phyloP scores from a whole-genome alignment of 371 early-diverging fungal species.

The Cladochytrium tenue region DNA sequence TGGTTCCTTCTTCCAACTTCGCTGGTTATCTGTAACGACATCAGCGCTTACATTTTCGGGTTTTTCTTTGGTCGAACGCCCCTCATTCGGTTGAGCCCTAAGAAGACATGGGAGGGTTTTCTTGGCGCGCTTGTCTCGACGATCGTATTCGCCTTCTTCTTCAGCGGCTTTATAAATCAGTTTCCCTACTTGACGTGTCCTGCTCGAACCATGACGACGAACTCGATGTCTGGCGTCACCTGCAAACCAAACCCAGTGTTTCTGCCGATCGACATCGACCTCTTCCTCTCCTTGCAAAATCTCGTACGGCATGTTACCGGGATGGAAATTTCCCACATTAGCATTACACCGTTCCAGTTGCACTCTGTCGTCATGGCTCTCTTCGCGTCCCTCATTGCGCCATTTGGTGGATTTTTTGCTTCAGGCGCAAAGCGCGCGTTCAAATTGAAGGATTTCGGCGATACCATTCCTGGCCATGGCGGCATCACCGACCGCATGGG shows the following conservation, averaged over 20 bases:
- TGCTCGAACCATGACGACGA: conserved; percentile 65
- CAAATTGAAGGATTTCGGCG: conserved; percentile 98
- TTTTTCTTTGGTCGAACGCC: conserved; percentile 92
- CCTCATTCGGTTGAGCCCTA: conserved; percentile 92
- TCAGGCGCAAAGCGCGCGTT: conserved; percentile 97
- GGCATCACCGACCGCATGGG: conserved; percentile 98
- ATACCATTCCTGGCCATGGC: conserved; percentile 98
- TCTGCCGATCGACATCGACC: conserved; percentile 49
- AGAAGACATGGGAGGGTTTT: conserved; percentile 99
- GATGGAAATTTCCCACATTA: conserved; percentile 6
- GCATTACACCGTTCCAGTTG: conserved; percentile 72
- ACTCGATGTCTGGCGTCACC: conserved; percentile 47
- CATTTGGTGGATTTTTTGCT: conserved; percentile 99
- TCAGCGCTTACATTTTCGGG: conserved; percentile 94
- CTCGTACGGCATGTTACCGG: conserved; percentile 34
- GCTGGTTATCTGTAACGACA: conserved; percentile 97
- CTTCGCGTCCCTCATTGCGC: conserved; percentile 97
- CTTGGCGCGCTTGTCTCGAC: conserved; percentile 92
- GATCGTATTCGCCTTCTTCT: conserved; percentile 76
- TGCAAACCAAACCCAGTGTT: conserved; percentile 74
- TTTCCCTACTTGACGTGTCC: conserved; percentile 88
- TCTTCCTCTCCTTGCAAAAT: conserved; percentile 38
- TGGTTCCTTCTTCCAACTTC: conserved; percentile 91
- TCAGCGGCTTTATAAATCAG: conserved; percentile 57
- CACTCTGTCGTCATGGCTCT: conserved; percentile 88